Conservation (phyloP, 208 protist species). For the Phytomonas sp. region DNA sequence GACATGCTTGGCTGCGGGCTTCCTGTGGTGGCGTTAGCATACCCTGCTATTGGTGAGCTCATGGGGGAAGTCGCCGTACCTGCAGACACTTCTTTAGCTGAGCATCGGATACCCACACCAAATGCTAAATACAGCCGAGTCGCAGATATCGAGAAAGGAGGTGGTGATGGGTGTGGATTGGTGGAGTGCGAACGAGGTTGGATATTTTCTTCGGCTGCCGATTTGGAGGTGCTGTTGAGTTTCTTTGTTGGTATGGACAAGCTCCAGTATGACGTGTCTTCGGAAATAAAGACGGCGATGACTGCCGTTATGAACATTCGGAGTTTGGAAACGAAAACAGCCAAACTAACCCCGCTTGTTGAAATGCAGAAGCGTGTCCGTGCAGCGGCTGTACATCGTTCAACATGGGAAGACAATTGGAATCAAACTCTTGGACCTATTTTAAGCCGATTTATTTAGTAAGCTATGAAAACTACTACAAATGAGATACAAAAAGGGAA, state of each 20-base stretch:
- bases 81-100: constrained; percentile 11
- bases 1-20: constrained; percentile 94
- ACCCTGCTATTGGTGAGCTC: constrained; percentile 83
- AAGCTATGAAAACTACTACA: neutral
- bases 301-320: neutral
- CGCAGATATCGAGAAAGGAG: neutral
- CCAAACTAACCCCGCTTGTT: constrained; percentile 13
- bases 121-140: constrained; percentile 3
- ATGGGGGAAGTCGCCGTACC: constrained; percentile 30
- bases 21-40: constrained; percentile 88
- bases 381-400: constrained; percentile 15
- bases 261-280: neutral
- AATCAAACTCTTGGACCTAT: constrained; percentile 28
- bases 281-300: neutral
- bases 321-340: constrained; percentile 1
- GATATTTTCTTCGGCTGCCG: constrained; percentile 41
- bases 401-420: constrained; percentile 71
- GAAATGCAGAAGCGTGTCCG: constrained; percentile 23
- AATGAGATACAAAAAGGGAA: too few relatives aligned
- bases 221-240: constrained; percentile 46
- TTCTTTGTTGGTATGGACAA: constrained; percentile 27
- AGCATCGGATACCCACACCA: neutral
- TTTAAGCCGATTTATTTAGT: constrained; percentile 25
- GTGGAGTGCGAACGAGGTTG: constrained; percentile 50
- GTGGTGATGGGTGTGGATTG: constrained; percentile 4